Conservation (phyloP, 768 basidiomycete species). For the Lactarius hengduanensis region DNA sequence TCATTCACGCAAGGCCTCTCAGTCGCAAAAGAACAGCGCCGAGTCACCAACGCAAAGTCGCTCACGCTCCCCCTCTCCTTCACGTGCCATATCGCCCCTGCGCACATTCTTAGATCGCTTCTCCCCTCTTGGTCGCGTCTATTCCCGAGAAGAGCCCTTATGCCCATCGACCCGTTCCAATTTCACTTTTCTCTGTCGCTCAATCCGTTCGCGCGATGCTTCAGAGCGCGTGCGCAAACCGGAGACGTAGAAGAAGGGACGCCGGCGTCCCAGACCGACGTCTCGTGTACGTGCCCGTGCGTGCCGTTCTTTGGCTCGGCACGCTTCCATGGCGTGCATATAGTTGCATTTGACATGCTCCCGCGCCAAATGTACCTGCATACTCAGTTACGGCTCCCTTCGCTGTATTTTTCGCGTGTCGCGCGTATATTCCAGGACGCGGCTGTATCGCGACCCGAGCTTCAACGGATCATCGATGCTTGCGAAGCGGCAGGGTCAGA, state of each 20-base stretch:
- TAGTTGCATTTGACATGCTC: slow-evolving; percentile 40
- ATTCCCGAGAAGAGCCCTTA: slow-evolving; percentile 44
- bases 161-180: slow-evolving; percentile 39
- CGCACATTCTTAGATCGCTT: slow-evolving; percentile 53
- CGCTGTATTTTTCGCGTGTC: slow-evolving; percentile 77
- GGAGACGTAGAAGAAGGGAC: slow-evolving; percentile 4
- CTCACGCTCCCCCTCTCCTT: slow-evolving; percentile 39
- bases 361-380: slow-evolving; percentile 46
- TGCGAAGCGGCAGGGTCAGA: slow-evolving; percentile 22
- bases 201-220: slow-evolving; percentile 18
- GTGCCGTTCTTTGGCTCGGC: slow-evolving; percentile 21
- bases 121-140: slow-evolving; percentile 49
- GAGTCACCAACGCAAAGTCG: slow-evolving; percentile 36
- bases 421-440: slow-evolving; percentile 75
- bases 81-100: slow-evolving; percentile 54
- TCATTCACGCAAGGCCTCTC: slow-evolving; percentile 28
- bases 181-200: slow-evolving; percentile 27
- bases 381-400: slow-evolving; percentile 65
- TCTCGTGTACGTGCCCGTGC: slow-evolving; percentile 25
- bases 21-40: slow-evolving; percentile 29
- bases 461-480: slow-evolving; percentile 44
- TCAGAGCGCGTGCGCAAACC: neutral
- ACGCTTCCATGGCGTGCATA: slow-evolving; percentile 25
- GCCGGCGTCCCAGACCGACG: neutral
- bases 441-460: slow-evolving; percentile 71